These are phyloP conservation scores for Zymoseptoria crescenta DNA, from an alignment of 2,329 filamentous ascomycete species.

Conservation along the genomic window DNA sequence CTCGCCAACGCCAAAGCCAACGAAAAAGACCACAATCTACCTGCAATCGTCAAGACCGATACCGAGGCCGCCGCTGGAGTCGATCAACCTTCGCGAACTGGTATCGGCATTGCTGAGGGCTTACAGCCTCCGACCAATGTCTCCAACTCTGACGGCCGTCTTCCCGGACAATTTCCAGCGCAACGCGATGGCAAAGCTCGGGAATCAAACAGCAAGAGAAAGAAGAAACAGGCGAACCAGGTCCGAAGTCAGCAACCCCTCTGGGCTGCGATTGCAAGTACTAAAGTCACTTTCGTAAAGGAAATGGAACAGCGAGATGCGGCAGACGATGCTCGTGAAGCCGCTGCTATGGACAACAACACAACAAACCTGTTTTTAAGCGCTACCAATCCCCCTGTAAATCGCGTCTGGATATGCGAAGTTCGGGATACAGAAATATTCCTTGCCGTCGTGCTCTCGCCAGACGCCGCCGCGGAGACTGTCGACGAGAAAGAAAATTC, in stretches of 20 bases:
- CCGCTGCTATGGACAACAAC: slow-evolving; percentile 67
- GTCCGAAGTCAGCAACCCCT: slow-evolving; percentile 85
- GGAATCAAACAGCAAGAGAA: slow-evolving; percentile 63
- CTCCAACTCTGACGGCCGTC: slow-evolving; percentile 41
- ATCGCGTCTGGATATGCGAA: slow-evolving; percentile 74
- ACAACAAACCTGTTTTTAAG: slow-evolving; percentile 55
- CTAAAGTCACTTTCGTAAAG: slow-evolving; percentile 92
- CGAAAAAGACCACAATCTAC: slow-evolving; percentile 25
- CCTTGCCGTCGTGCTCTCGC: slow-evolving; percentile 45
- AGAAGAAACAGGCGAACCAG: slow-evolving; percentile 83
- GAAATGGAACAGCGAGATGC: slow-evolving; percentile 67
- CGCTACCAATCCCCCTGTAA: slow-evolving; percentile 47
- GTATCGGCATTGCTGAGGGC: slow-evolving; percentile 16
- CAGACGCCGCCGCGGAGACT: slow-evolving; percentile 18
- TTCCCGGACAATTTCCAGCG: slow-evolving; percentile 44
- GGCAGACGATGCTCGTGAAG: slow-evolving; percentile 63
- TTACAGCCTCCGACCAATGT: slow-evolving; percentile 18
- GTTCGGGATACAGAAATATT: slow-evolving; percentile 70
- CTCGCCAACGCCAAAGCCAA: slow-evolving; percentile 31
- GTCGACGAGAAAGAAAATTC: slow-evolving; percentile 32
- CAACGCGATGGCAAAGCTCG: slow-evolving; percentile 49
- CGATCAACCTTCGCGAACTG: slow-evolving; percentile 15
- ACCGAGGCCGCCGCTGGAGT: slow-evolving; percentile 23
- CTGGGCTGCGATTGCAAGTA: slow-evolving; percentile 90
- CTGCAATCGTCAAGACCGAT: slow-evolving; percentile 24